A percentile compares a stretch with the other conserved stretches of the same genome.
These are phyloP conservation scores for Talaromyces stipitatus DNA, from an alignment of 495 filamentous ascomycete genomes.

Conservation along the genomic window DNA sequence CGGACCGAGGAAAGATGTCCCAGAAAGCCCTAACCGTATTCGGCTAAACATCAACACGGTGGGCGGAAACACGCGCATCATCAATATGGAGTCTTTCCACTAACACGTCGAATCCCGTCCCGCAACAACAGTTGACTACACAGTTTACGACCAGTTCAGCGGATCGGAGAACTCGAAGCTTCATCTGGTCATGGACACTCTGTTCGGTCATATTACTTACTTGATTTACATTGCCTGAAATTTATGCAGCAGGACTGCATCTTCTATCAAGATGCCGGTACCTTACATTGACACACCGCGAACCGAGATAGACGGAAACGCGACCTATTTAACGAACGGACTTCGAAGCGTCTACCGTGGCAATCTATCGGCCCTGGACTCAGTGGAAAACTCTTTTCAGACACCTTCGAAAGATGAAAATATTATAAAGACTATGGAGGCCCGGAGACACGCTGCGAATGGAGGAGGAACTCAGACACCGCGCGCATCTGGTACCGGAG, in stretches of 20 bases:
- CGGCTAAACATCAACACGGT: conserved; percentile 40
- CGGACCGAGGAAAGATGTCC: background rate
- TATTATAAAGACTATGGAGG: conserved; percentile 57
- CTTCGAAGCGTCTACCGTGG: conserved; percentile 37
- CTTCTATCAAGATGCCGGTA: background rate
- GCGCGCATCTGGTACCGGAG: conserved; percentile 44
- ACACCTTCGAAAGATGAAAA: conserved; percentile 76
- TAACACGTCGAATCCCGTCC: background rate
- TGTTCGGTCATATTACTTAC: background rate
- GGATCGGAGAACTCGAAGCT: background rate
- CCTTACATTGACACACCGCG: conserved; percentile 70
- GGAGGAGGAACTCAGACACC: conserved; percentile 56
- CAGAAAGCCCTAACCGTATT: conserved; percentile 20
- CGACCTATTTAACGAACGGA: conserved; percentile 63
- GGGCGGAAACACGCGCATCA: conserved; percentile 25
- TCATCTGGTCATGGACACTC: background rate
- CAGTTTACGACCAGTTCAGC: background rate
- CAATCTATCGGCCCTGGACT: conserved; percentile 62
- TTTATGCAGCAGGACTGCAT: background rate
- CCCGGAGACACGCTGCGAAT: conserved; percentile 45
- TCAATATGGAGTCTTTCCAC: conserved; percentile 6
- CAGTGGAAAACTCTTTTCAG: conserved; percentile 75
- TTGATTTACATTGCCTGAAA: background rate
- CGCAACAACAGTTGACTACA: background rate
- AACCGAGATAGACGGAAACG: conserved; percentile 67